phyloP scores from a whole-genome alignment of 768 basidiomycete genomes.

The Termitomyces sp. region DNA sequence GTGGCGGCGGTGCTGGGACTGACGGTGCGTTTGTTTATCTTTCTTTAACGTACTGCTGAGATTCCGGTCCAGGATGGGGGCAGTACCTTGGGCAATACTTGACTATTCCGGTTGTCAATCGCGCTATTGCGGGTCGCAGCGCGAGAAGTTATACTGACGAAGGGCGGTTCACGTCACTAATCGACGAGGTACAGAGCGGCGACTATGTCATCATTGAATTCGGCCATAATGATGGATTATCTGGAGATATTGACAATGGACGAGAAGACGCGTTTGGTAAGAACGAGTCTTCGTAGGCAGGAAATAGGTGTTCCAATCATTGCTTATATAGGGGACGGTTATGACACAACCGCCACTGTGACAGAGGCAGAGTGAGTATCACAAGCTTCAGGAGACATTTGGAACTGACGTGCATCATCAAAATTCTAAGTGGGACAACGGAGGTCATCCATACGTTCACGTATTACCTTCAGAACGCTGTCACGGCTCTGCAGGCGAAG shows the following conservation, averaged over 20 bases:
- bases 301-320: neutral
- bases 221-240: constrained; percentile 42
- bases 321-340: neutral
- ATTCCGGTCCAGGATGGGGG: constrained; percentile 32
- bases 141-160: constrained; percentile 43
- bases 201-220: constrained; percentile 42
- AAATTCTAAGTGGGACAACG: constrained; percentile 24
- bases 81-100: constrained; percentile 36
- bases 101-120: constrained; percentile 37
- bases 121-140: constrained; percentile 39
- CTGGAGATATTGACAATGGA: constrained; percentile 30
- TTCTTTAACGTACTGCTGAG: neutral
- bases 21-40: constrained; percentile 18
- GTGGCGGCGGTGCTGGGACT: constrained; percentile 31
- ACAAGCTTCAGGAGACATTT: neutral
- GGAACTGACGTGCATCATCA: neutral
- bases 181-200: constrained; percentile 30
- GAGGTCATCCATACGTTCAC: constrained; percentile 39
- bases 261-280: constrained; percentile 32
- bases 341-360: constrained; percentile 1
- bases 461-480: constrained; percentile 39
- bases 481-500: constrained; percentile 34
- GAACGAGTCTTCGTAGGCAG: neutral
- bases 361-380: neutral
- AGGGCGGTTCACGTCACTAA: constrained; percentile 37